phyloP scores from a whole-genome alignment of 1,284 basidiomycete genomes.

The Ganoderma lucidum region DNA sequence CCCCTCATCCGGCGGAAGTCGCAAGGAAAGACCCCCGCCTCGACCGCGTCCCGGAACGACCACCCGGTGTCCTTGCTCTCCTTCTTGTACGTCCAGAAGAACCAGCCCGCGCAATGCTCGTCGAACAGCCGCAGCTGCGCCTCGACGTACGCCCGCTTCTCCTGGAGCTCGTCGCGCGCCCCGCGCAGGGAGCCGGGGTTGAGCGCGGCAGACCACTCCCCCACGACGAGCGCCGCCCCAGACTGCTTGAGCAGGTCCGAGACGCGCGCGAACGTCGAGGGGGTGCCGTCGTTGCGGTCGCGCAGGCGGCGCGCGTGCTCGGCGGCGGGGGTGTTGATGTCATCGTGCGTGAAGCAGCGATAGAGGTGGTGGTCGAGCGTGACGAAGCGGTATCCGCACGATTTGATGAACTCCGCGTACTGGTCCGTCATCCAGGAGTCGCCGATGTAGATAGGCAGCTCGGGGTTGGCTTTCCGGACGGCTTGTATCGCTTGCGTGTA shows the following conservation, averaged over 20 bases:
- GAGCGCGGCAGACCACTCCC: constrained; percentile 88
- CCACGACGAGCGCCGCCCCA: constrained; percentile 73
- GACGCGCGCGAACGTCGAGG: constrained; percentile 52
- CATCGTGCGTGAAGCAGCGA: constrained; percentile 78
- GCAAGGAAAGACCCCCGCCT: constrained; percentile 57
- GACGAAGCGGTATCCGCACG: constrained; percentile 52
- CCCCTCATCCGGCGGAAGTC: constrained; percentile 48
- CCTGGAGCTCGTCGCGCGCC: constrained; percentile 51
- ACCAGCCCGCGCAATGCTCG: constrained; percentile 76
- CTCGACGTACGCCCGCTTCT: constrained; percentile 60
- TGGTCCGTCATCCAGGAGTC: constrained; percentile 83
- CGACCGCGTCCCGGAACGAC: constrained; percentile 77
- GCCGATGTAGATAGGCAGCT: constrained; percentile 75
- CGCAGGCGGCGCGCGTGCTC: constrained; percentile 61
- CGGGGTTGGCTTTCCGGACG: constrained; percentile 61
- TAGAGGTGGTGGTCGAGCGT: constrained; percentile 90
- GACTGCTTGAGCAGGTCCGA: constrained; percentile 53
- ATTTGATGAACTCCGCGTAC: constrained; percentile 65
- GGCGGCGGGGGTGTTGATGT: constrained; percentile 63
- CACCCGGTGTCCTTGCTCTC: constrained; percentile 79
- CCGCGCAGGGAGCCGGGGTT: constrained; percentile 69
- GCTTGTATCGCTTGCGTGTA: constrained; percentile 68
- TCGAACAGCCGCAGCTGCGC: constrained; percentile 81
- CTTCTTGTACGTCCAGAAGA: constrained; percentile 92
- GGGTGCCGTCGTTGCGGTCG: constrained; percentile 50